Conservation (phyloP, 2,329 filamentous ascomycete species). For the Lecanicillium sp. region DNA sequence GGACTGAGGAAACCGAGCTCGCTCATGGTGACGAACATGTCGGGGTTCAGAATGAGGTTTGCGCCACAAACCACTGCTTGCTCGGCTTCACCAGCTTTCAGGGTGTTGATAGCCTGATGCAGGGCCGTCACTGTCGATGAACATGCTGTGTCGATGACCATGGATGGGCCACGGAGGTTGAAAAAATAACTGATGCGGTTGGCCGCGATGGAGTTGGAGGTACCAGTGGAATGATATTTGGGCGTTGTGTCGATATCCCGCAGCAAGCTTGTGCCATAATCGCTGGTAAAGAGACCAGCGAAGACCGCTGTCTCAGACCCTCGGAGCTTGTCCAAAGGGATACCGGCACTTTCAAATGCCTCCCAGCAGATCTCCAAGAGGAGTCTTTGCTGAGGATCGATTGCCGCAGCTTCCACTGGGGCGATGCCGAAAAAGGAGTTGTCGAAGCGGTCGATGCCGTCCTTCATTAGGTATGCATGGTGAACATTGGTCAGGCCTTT, state of each 20-base stretch:
- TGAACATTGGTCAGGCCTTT: no score
- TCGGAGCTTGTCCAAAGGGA: slow-evolving; percentile 21
- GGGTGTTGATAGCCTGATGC: slow-evolving; percentile 24
- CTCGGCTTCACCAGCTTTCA: slow-evolving; percentile 23
- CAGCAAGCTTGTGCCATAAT: slow-evolving; percentile 10
- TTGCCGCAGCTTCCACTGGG: slow-evolving; percentile 15
- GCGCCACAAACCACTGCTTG: slow-evolving; percentile 36
- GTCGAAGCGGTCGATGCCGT: slow-evolving; percentile 15
- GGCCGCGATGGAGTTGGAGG: slow-evolving; percentile 28
- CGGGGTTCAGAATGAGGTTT: slow-evolving; percentile 18
- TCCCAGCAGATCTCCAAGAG: slow-evolving; percentile 32
- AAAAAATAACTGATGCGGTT: slow-evolving; percentile 38
- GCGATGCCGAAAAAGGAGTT: slow-evolving; percentile 16
- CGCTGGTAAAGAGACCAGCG: slow-evolving; percentile 17
- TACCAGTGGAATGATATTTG: slow-evolving; percentile 18
- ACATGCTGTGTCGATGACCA: slow-evolving; percentile 31
- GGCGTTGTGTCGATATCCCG: slow-evolving; percentile 7
- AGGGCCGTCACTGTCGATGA: slow-evolving; percentile 26
- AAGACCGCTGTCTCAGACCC: slow-evolving; percentile 20
- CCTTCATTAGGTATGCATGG: slow-evolving; percentile 24
- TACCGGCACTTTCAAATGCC: slow-evolving; percentile 20
- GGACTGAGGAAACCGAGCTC: background rate
- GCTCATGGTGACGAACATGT: background rate
- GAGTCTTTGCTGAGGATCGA: slow-evolving; percentile 27
- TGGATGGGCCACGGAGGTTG: slow-evolving; percentile 27